A percentile compares a stretch with the other conserved stretches of the same genome.
Conservation (phyloP, 306 rosid species). For the Vicia villosa region DNA sequence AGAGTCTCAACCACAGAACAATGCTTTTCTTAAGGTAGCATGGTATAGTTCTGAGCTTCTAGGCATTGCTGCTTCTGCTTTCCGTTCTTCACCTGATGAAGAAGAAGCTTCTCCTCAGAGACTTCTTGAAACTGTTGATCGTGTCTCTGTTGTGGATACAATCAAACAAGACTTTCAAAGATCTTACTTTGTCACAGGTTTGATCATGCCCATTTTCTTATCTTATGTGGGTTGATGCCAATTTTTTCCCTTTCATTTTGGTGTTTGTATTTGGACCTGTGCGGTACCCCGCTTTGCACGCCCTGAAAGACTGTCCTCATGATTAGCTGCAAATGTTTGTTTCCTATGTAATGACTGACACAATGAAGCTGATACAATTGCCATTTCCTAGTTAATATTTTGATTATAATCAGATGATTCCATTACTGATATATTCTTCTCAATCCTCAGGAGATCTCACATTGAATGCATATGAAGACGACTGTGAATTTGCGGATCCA, state of each 20-base stretch:
- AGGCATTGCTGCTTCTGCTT: constrained; percentile 81
- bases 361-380: no score
- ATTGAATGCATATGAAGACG: constrained; percentile 82
- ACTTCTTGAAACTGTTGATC: constrained; percentile 51
- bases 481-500: constrained; percentile 94
- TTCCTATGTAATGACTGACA: no score
- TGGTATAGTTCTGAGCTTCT: constrained; percentile 93
- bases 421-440: constrained; percentile 4
- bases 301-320: no score
- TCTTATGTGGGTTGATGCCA: no score
- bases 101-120: constrained; percentile 52
- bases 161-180: constrained; percentile 44
- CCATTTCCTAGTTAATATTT: constrained; percentile 19
- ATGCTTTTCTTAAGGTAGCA: constrained; percentile 72
- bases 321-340: no score
- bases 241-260: no score
- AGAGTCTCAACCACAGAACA: constrained; percentile 53
- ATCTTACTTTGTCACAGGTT: constrained; percentile 53
- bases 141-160: constrained; percentile 46
- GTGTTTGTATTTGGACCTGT: no score
- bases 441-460: constrained; percentile 72
- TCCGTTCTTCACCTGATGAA: constrained; percentile 53
- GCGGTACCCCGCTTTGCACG: no score
- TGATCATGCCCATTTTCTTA: not conserved
- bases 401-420: constrained; percentile 7